Evolutionary conservation across 2,329 filamentous ascomycete species (phyloP), one percentile per base, ranked within the genome.

Genomic region (Didymosphaeria variabile): DNA sequence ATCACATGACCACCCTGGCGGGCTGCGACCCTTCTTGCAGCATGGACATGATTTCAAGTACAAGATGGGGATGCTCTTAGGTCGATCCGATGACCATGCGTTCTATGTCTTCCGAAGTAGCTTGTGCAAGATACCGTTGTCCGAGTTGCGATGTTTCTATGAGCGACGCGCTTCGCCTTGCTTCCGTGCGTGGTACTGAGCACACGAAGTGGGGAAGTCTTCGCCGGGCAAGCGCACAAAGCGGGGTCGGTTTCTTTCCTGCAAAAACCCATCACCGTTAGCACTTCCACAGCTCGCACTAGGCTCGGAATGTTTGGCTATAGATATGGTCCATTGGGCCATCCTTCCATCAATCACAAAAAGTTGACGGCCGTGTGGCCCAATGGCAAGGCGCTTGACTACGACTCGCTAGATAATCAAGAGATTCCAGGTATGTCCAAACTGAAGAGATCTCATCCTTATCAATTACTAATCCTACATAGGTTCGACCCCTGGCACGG

Each of bases 311-410:
- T n/a, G n/a, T n/a, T n/a, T n/a, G n/a, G 17, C 7, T n/a, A 29
- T 52, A 40, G 29, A 52, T 51, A 51, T 26, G 5, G 36, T 13
- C 1, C 12, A 23, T 19, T 21, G 17, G 9, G n/a, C 29, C 23
- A 3, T 51, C 1, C 7, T 6, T 44, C 23, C 17, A 47, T 49
- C 23, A 26, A 47, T 40, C 44, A 40, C 19, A 26, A 6, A 21
- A 19, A 26, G 46, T 15, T 55, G 12, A 51, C 36, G 53, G 53
- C 53, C 53, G 45, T 69, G 70, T 85, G 83, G 82, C 82, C 82
- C 82, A 85, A 85, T 85, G 83, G 82, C 81, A 85, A 84, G 83
- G 83, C 82, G 82, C 80, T 83, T 85, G 83, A 84, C 83, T 85
- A 84, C 82, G 82, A 83, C 71, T 23, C 23, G 32, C 4, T 7